Evolutionary conservation across 352 stramenopile species (phyloP).

Genomic region (Globisporangium lucens): DNA sequence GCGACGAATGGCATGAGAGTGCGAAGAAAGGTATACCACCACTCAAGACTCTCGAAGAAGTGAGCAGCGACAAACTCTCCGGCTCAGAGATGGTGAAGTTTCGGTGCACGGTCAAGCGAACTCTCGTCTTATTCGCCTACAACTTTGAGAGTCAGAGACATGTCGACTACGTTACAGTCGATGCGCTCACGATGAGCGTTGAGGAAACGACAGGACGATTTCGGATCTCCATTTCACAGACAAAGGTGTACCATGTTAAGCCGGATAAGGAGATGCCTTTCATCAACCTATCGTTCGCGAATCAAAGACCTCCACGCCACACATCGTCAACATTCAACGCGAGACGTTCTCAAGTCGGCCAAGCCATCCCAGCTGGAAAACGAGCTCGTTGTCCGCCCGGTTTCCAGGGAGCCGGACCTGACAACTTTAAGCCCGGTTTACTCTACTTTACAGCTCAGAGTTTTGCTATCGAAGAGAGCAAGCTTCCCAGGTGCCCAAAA

Average conservation of each 20-base stretch:
- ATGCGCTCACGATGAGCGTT: slow-evolving; percentile 59
- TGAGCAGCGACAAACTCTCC: slow-evolving; percentile 32
- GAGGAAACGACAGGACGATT: slow-evolving; percentile 51
- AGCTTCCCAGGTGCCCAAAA: slow-evolving; percentile 33
- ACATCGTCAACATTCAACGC: slow-evolving; percentile 11
- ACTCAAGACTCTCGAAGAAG: slow-evolving; percentile 40
- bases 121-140: slow-evolving; percentile 50
- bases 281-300: slow-evolving; percentile 12
- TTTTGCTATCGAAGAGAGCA: slow-evolving; percentile 73
- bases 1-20: slow-evolving; percentile 3
- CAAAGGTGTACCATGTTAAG: slow-evolving; percentile 33
- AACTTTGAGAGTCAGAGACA: slow-evolving; percentile 22
- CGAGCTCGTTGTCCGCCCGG: neutral
- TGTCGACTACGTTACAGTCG: slow-evolving; percentile 61
- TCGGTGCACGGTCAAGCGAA: slow-evolving; percentile 55
- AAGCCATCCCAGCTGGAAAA: neutral
- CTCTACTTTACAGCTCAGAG: slow-evolving; percentile 48
- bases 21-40: slow-evolving; percentile 23
- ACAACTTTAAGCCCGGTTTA: slow-evolving; percentile 6
- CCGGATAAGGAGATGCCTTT: slow-evolving; percentile 13
- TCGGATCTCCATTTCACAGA: slow-evolving; percentile 47
- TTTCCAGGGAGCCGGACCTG: neutral
- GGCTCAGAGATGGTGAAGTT: slow-evolving; percentile 53
- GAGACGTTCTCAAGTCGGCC: neutral
- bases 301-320: slow-evolving; percentile 17